Evolutionary conservation across 1,139 yeast genomes (phyloP), one percentile per base, ranked within the genome.

Genomic region (Magnusiomyces fungicola): DNA sequence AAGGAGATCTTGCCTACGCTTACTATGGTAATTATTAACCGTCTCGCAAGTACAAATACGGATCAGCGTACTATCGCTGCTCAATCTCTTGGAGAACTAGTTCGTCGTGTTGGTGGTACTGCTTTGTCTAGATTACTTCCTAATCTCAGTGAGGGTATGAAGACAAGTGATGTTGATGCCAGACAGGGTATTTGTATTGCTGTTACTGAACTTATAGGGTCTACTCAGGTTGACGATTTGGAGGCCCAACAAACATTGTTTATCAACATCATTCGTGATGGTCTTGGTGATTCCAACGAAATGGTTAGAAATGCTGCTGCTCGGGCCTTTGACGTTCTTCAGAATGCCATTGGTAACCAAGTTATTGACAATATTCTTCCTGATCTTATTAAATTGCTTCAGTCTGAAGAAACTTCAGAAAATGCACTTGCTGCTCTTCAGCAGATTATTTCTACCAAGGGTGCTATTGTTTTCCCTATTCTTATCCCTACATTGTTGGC

Each of bases 141-240:
- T 41, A 85, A 95, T 6, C 73, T 92, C 61, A 83, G 86, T 58
- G 78, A 76, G 43, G 79, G 90, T 6, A 70, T 86, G 58, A 68
- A 72, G 44, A 67, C 72, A 25, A 67, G 73, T 45, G 94, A 85
- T 59, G 72, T 85, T 24, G 95, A 83, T 62, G 85, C 96, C 46
- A 87, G 86, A 64, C 95, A 90, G 70, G 98, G 99, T 72, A 88
- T 92, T 51, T 92, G 98, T 73, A 81, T 90, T 66, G 98, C 98
- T 7, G 73, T 90, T 51, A 79, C 82, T 44, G 97, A 90, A 65
- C 79, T 94, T 57, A 81, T 90, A 55, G 81, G 78, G 57, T 85
- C 96, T 0, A 79, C 96, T 2, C 74, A 80, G 18, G 68, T 71
- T 3, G 86, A 80, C 19, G 79, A 80, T 7, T 73, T 92, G 57